Evolutionary conservation across 352 stramenopile genomes (phyloP), one percentile per base, ranked within the genome.

Genomic region (Phytopythium litorale): DNA sequence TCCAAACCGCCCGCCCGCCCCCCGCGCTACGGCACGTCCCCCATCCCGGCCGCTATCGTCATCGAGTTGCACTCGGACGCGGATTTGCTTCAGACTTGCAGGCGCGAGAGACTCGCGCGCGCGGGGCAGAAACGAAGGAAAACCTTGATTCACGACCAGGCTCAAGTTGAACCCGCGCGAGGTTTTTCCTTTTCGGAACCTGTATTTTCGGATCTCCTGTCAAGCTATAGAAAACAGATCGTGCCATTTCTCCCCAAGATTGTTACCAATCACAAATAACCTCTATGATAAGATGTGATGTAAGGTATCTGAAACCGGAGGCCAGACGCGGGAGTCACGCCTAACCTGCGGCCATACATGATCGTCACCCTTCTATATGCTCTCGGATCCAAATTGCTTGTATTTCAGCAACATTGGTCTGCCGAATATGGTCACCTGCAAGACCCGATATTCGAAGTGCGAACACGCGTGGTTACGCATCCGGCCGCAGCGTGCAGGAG

Each of bases 21-120:
- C 35, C 6, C 8, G 9, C 7, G 35, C 42, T 11, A 25, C 42
- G 16, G 4, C 23, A n/a, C n/a, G 46, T 33, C 15, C 37, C 12
- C 13, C 46, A 0, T 38, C 23, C 37, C 37, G 37, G 12, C 18
- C 13, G 37, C 37, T 16, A 7, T 7, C 42, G 42, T n/a, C 42
- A 40, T 40, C 35, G 35, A 57, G 51, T 43, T 37, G 51, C 51
- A 57, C 51, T 9, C 16, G 16, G 15, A 7, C 5, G 32, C 32
- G n/a, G 53, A 58, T 58, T 49, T 58, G 53, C 53, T 58, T 58
- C 53, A 58, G 53, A 58, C 53, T 58, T 58, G 53, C 53, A 58
- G 53, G 53, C n/a, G 53, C 53, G 33, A 58, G 53, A 58, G 53
- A 58, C 35, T 18, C 19, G 42, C 42, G 40, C 15, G 40, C 21